Evolutionary conservation across 345 rosid genomes (phyloP).

Genomic region (Gossypioides kirkii): DNA sequence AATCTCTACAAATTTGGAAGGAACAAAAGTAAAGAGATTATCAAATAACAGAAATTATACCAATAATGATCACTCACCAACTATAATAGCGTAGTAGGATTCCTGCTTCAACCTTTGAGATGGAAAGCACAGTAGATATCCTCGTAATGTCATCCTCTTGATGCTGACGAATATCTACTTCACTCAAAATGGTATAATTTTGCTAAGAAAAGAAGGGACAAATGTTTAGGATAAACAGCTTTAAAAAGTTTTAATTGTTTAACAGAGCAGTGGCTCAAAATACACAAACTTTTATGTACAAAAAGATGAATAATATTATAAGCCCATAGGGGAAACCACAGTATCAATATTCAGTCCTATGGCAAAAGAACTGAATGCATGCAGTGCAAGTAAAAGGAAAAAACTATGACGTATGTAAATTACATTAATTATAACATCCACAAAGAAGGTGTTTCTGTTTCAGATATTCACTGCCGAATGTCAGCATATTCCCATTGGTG

Average conservation of each 20-base stretch:
- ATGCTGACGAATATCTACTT: conserved; percentile 54
- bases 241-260: neutral
- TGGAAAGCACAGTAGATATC: conserved; percentile 63
- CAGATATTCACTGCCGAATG: neutral
- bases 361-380: neutral
- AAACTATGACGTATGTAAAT: neutral
- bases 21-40: neutral
- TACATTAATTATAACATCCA: neutral
- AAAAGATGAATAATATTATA: neutral
- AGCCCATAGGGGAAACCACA: neutral
- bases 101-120: conserved; percentile 45
- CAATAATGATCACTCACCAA: conserved; percentile 39
- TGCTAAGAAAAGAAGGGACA: conserved; percentile 34
- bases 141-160: conserved; percentile 66
- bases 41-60: neutral
- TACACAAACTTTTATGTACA: neutral
- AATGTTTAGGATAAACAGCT: neutral
- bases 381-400: neutral
- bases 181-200: conserved; percentile 56
- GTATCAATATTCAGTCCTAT: neutral
- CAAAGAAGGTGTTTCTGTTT: neutral
- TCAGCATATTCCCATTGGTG: neutral
- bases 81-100: conserved; percentile 58
- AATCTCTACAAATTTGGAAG: neutral
- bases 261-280: neutral